Evolutionary conservation across 768 basidiomycete genomes (phyloP), one percentile per base, ranked within the genome.

Genomic region (Rhizopogon rudus): DNA sequence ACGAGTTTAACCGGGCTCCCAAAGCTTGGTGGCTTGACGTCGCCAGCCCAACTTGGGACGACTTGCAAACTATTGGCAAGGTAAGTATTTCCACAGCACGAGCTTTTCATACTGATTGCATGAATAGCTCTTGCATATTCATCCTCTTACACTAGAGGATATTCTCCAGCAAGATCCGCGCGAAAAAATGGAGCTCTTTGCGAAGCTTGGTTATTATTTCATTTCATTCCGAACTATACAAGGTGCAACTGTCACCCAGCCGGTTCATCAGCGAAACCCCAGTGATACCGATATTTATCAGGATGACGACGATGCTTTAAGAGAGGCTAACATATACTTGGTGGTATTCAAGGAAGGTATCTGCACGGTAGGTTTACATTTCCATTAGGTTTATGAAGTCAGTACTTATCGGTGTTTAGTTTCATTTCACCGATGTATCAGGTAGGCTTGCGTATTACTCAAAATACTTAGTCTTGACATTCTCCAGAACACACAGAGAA

Each of bases 21-120:
- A 80, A 80, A 57, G 85, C 87, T 5, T 97, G 94, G 94, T 98
- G 92, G 81, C 70, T 98, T 42, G 93, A 98, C 63, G 84, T 96
- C 1, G 78, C 91, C 29, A 91, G 86, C 59, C 93, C 94, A 2
- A 86, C 84, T 0, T 91, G 91, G 81, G 87, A 88, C 46, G 93
- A 96, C 67, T 83, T 96, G 78, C 80, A 88, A 56, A 81, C 86
- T 6, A 78, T 98, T 48, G 89, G 93, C 43, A 93, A 90, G 79
- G 91, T 86, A 61, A 51, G 77, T 65, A 6, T 14, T 35, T 51
- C 40, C n/a, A 37, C 13, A 10, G 40, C 28, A 40, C 14, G 17
- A 37, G 16, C 40, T 40, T 42, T 16, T 54, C 43, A 31, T 45
- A 25, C 25, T 57, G 40, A 51, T 43, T 29, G 22, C 39, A 45